Evolutionary conservation across 345 rosid genomes (phyloP), one percentile per base, ranked within the genome.

Genomic region (Cardamine resedifolia): DNA sequence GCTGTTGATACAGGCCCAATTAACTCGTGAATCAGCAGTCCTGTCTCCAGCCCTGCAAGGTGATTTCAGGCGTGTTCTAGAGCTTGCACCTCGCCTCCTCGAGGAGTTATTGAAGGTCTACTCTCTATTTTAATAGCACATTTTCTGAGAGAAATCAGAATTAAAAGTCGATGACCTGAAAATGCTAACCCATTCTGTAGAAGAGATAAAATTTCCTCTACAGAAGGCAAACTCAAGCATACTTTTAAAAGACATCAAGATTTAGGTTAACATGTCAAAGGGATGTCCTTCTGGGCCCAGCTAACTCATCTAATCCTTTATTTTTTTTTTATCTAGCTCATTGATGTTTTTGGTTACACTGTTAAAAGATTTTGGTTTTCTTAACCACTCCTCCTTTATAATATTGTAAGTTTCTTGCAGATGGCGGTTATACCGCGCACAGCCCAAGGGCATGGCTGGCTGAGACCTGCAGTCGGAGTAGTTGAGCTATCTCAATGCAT

Each of bases 391-490:
- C 34, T 45, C 41, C 11, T 6, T 28, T 36, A 66, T 60, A 67
- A 53, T 31, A 41, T 66, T 62, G 28, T 66, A 26, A 48, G 58
- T 10, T 47, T 68, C 48, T 30, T 79, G 77, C 86, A 96, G 99
- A 90, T 96, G 98, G 98, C 99, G 5, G 81, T 96, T 72, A 78
- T 84, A 68, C 98, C 98, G 2, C 98, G 92, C 30, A 88, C 88
- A 65, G 77, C 92, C 26, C 96, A 86, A 80, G 97, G 94, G 58
- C 96, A 87, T 85, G 99, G 99, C 79, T 92, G 99, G 99, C 84
- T 92, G 75, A 90, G 99, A 80, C 99, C 99, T 65, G 98, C 97
- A 33, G 73, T 82, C 44, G 99, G 99, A 72, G 97, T 96, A 53
- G 81, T 85, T 73, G 99, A 96, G 80, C 98, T 96, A 68, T 92